Percentiles rank a stretch among this genome's conserved stretches.
Conservation (phyloP, 495 filamentous ascomycete genomes). For the Margaritispora aquatica region DNA sequence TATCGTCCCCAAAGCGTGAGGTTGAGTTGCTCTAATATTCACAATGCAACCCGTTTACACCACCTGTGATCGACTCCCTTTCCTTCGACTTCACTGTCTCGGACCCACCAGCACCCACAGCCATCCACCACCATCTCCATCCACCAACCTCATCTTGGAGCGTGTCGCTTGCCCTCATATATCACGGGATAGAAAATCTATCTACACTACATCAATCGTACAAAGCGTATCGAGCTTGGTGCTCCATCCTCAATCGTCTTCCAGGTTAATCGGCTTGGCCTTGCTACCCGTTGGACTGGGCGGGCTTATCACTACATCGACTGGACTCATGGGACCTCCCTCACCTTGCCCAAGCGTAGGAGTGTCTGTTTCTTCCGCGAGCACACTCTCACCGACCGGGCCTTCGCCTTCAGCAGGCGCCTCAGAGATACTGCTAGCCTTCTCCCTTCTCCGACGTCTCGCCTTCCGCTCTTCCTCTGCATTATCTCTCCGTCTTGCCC, state of each 20-base stretch:
- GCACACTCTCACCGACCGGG: constrained; percentile 32
- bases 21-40: too few species aligned
- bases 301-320: constrained; percentile 35
- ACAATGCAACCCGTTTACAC: too few species aligned
- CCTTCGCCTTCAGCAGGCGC: constrained; percentile 39
- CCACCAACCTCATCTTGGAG: too few species aligned
- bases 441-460: constrained; percentile 51
- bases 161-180: too few species aligned
- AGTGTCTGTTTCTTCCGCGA: constrained; percentile 3
- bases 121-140: too few species aligned
- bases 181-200: too few species aligned
- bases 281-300: constrained; percentile 36
- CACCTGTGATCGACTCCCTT: too few species aligned
- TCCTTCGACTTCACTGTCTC: too few species aligned
- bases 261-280: constrained; percentile 28
- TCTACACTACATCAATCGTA: too few species aligned
- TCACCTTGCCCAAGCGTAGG: constrained; percentile 16
- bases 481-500: constrained; percentile 57
- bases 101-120: too few species aligned
- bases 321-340: constrained; percentile 20
- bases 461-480: constrained; percentile 64
- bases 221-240: not conserved
- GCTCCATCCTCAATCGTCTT: constrained; percentile 19
- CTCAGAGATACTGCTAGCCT: constrained; percentile 29
- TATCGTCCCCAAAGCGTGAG: too few species aligned